These are phyloP conservation scores for Helotiales sp. DNA, from an alignment of 2,329 filamentous ascomycete species.

Conservation along the genomic window DNA sequence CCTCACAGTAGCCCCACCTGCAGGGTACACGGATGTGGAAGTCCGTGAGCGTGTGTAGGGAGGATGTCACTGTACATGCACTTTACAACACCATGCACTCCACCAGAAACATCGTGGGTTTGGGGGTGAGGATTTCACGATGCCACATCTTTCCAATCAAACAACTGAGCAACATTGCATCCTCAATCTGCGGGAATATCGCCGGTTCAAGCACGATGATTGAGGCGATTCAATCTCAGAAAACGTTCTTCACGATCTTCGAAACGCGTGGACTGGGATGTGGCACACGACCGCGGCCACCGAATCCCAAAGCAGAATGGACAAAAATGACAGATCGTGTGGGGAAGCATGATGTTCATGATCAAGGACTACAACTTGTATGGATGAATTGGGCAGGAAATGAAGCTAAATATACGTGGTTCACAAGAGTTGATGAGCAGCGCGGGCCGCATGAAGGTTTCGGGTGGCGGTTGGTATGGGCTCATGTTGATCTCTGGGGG, in stretches of 20 bases:
- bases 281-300: background rate
- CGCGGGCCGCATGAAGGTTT: background rate
- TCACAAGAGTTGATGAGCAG: background rate
- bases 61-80: background rate
- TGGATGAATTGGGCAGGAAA: slow-evolving; percentile 2
- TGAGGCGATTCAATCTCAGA: background rate
- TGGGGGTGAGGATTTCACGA: background rate
- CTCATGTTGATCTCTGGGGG: slow-evolving; percentile 2
- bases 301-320: background rate
- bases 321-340: background rate
- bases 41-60: background rate
- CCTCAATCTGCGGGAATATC: no score
- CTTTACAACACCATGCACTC: background rate
- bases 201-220: background rate
- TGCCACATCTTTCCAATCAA: no score
- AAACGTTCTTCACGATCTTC: no score
- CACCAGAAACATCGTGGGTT: no score
- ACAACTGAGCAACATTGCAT: no score
- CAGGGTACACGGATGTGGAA: background rate
- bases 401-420: background rate
- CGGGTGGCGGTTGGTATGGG: background rate
- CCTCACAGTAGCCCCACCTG: background rate
- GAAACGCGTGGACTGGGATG: background rate
- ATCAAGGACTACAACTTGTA: no score
- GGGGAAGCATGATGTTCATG: background rate